Base-by-base conservation (phyloP, 768 basidiomycete genomes). In the Termitomyces heimii region DNA sequence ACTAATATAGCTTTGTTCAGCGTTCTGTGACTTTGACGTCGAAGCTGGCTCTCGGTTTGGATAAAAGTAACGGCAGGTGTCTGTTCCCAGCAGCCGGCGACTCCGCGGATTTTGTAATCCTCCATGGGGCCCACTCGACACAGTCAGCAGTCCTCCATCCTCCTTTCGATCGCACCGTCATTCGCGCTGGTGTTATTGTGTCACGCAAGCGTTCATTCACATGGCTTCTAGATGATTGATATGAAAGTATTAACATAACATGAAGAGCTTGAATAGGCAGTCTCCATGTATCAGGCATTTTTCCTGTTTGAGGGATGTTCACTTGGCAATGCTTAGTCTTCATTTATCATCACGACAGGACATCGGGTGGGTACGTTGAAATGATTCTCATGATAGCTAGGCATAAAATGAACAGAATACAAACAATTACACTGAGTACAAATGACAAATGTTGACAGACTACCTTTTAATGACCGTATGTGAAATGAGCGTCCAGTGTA, bases 61-160 rank as follows among this genome's bases (percentile, higher is more conserved):
- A 55, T 26, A 59, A 60, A 31, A 59, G 66, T 44, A 29, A 47
- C 35, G 61, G 66, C 49, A 51, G 47, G 54, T 66, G 68, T 54
- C 71, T 84, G 4, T 63, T 71, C 43, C 73, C 77, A n/a, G 58
- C 56, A 42, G 40, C 66, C 43, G 79, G 76, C 22, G 76, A 77
- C 61, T 70, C 68, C 22, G 82, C 84, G 8, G 80, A 86, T 67
- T 83, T 86, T 52, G 79, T 86, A 28, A 70, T 86, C 54, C 70
- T 86, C 53, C 83, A 83, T 61, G 78, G 75, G 39, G 74, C 75
- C 54, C 62, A 66, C 32, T 66, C 71, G 24, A 65, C 82, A 52
- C 78, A 76, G 60, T 72, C 75, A 56, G 78, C 75, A 10, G 77
- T 80, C 20, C 73, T 84, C 34, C 74, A 76, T 62, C 83, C 84